phyloP scores from a whole-genome alignment of 106 monocot genomes.

The Dendrobium nobile region DNA sequence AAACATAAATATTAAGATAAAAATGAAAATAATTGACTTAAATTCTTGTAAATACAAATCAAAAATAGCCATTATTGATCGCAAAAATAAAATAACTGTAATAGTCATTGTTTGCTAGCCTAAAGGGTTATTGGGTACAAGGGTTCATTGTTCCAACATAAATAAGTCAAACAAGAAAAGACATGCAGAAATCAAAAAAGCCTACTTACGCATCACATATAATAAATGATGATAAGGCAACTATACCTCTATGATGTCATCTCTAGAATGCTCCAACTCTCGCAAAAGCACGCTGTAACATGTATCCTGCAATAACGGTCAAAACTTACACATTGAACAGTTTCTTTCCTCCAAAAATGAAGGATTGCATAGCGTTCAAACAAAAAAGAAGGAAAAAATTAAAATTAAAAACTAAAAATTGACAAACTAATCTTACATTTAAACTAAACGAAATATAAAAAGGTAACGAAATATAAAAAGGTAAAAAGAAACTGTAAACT shows the following conservation, averaged over 20 bases:
- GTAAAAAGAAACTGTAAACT: not conserved
- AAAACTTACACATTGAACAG: not conserved
- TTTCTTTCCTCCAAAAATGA: not conserved
- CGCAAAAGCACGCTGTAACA: slow-evolving; percentile 50
- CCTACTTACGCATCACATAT: not conserved
- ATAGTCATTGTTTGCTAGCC: no score
- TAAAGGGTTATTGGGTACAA: not conserved
- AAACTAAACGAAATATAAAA: not conserved
- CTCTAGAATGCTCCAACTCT: slow-evolving; percentile 63
- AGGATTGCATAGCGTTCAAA: not conserved
- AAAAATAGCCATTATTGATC: no score
- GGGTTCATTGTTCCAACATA: not conserved
- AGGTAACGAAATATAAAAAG: not conserved
- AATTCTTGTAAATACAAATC: no score
- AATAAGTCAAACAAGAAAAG: not conserved
- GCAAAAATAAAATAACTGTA: no score
- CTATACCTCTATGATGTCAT: slow-evolving; percentile 68
- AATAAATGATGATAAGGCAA: not conserved
- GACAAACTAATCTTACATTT: not conserved
- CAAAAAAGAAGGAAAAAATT: not conserved
- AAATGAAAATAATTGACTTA: no score
- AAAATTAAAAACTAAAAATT: not conserved
- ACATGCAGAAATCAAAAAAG: not conserved
- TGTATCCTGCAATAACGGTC: slow-evolving; percentile 40
- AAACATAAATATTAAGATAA: not conserved